Base-by-base conservation (phyloP, 2,329 filamentous ascomycete species). In the Pseudogymnoascus sp. region DNA sequence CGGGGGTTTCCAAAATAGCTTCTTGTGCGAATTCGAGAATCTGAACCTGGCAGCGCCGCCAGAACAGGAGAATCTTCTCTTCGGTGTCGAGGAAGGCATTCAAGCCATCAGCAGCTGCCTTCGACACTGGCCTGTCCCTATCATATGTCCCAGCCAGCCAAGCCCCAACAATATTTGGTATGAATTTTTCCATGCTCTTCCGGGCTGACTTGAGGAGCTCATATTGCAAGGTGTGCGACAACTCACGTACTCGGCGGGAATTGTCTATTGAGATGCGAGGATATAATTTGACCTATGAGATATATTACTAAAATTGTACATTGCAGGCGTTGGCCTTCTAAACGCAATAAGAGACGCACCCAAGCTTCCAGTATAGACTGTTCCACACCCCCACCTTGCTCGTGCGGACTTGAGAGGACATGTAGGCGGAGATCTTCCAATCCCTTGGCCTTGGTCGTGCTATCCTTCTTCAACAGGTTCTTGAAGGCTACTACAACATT, bases 91-190 rank as follows among this genome's bases (percentile, higher is more conserved):
- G 87, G 39, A 96, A 89, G 2, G 82, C 82, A 0, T 82, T 81
- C 15, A 97, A 78, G 0, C 92, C 89, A 50, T 93, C 87, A 62
- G 83, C 81, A 1, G 92, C 91, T n/a, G 90, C 85, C 62, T 86
- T 84, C 6, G 88, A 80, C 12, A 91, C 91, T 15, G 81, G 80
- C 61, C 86, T 85, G 70, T 99, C 93, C 66, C 84, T 88, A 72
- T 99, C 94, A 71, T 91, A 96, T 1, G 88, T 82, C 1, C 93
- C 94, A 6, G 90, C 89, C 11, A 97, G 81, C 94, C 95, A 99
- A n/a, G 90, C 82, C 8, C 89, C 91, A 50, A 95, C 86, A 36
- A 95, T 79, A 63, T 82, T 85, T 11, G 90, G 85, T 64, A 99
- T 80, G 67, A 88, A 81, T 65, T 84, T 89, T 64, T 90, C 91